Evolutionary conservation across 1,139 yeast genomes (phyloP).

Genomic region (Geotrichum australiense): DNA sequence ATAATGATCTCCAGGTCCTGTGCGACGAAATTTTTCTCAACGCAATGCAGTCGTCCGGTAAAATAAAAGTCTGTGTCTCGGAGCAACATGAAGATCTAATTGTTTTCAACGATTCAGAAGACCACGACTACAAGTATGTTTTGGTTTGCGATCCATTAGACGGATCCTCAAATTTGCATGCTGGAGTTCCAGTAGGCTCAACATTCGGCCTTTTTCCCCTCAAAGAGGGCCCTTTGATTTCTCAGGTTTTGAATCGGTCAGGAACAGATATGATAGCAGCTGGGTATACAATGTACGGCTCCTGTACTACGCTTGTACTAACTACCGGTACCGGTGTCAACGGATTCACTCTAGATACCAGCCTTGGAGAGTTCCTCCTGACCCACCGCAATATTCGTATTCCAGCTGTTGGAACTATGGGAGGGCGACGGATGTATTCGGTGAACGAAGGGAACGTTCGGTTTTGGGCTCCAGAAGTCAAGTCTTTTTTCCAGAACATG

Average conservation of each 20-base stretch:
- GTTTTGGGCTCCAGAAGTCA: slow-evolving; percentile 73
- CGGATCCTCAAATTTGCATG: slow-evolving; percentile 93
- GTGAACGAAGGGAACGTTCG: slow-evolving; percentile 89
- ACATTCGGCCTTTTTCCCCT: slow-evolving; percentile 85
- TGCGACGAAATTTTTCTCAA: slow-evolving; percentile 96
- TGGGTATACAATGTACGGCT: slow-evolving; percentile 98
- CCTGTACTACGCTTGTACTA: slow-evolving; percentile 90
- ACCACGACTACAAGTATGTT: slow-evolving; percentile 65
- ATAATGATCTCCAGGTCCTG: slow-evolving; percentile 68
- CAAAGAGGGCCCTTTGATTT: slow-evolving; percentile 57
- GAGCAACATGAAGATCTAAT: slow-evolving; percentile 97
- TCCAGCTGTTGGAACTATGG: slow-evolving; percentile 50
- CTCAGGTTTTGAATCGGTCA: slow-evolving; percentile 70
- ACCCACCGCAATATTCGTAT: slow-evolving; percentile 74
- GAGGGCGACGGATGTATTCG: slow-evolving; percentile 69
- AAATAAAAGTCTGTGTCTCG: slow-evolving; percentile 81
- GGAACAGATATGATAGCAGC: slow-evolving; percentile 97
- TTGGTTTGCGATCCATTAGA: slow-evolving; percentile 98
- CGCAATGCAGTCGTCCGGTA: slow-evolving; percentile 90
- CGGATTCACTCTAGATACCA: slow-evolving; percentile 88
- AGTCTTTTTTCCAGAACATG: slow-evolving; percentile 60
- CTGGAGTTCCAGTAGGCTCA: slow-evolving; percentile 98
- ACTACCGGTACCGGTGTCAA: slow-evolving; percentile 90
- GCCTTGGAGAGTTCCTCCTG: slow-evolving; percentile 81
- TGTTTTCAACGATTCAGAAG: slow-evolving; percentile 42